phyloP scores from a whole-genome alignment of 495 filamentous ascomycete species.

The Neurospora sp. region DNA sequence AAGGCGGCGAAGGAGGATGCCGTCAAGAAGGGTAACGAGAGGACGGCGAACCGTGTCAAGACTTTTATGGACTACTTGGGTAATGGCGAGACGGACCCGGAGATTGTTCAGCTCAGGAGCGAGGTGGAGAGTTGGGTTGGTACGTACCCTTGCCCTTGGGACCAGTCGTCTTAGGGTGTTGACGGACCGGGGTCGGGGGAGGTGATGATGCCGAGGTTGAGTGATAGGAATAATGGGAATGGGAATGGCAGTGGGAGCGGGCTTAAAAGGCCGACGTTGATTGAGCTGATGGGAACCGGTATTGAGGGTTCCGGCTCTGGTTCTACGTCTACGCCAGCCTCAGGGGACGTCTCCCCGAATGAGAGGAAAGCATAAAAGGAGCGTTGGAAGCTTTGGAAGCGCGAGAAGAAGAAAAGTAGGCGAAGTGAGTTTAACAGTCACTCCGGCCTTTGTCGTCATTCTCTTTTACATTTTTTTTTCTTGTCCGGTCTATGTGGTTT shows the following conservation, averaged over 20 bases:
- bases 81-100: constrained; percentile 69
- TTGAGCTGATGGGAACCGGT: not conserved
- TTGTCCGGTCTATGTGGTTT: too few relatives aligned
- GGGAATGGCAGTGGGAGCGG: not conserved
- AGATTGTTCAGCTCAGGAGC: constrained; percentile 76
- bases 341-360: too few relatives aligned
- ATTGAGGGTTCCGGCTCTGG: not conserved
- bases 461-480: too few relatives aligned
- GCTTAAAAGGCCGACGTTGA: not conserved
- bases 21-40: constrained; percentile 57
- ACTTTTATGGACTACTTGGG: constrained; percentile 78
- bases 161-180: constrained; percentile 21
- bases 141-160: constrained; percentile 85
- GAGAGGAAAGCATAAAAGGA: too few relatives aligned
- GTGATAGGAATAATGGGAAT: not conserved
- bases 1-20: constrained; percentile 70
- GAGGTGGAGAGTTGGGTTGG: constrained; percentile 96
- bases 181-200: not conserved
- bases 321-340: too few relatives aligned
- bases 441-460: too few relatives aligned
- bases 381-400: too few relatives aligned
- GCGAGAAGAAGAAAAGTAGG: too few relatives aligned
- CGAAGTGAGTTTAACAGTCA: too few relatives aligned
- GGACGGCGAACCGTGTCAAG: constrained; percentile 70
- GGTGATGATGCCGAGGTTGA: not conserved